phyloP scores from a whole-genome alignment of 139 green algal species.

The Chlorella sorokiniana region DNA sequence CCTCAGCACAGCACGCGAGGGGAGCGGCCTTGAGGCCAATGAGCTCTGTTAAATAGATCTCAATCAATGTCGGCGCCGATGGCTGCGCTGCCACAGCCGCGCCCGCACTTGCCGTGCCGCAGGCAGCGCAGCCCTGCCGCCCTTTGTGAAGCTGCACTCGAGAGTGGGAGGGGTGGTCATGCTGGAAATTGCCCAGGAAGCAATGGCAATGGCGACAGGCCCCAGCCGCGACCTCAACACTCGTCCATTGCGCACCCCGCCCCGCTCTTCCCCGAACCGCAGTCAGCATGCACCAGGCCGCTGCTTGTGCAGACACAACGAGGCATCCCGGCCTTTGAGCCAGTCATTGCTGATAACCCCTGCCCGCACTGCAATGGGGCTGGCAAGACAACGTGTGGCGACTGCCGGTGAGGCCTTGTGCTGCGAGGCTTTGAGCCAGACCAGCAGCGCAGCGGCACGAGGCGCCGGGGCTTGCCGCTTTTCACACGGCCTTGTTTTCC shows the following conservation, averaged over 20 bases:
- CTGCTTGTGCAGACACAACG: conserved; percentile 31
- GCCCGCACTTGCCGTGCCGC: no score
- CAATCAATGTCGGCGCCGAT: no score
- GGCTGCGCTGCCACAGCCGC: no score
- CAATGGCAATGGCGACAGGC: not conserved
- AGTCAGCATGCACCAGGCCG: conserved; percentile 14
- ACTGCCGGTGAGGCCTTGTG: conserved; percentile 28
- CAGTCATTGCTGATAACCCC: not conserved
- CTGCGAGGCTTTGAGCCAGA: not conserved
- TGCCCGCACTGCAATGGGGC: conserved; percentile 41
- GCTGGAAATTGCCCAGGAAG: no score
- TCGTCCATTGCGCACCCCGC: conserved; percentile 26
- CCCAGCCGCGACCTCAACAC: not conserved
- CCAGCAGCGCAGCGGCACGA: not conserved
- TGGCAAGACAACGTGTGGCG: conserved; percentile 40
- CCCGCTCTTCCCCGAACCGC: conserved; percentile 1
- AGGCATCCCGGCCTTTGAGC: conserved; percentile 7
- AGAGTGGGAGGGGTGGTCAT: no score
- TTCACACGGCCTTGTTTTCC: not conserved
- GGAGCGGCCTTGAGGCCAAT: no score
- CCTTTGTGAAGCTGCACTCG: no score
- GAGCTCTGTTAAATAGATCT: no score
- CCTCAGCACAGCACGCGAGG: no score
- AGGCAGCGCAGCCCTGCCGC: no score
- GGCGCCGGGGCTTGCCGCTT: not conserved